These are phyloP conservation scores for Xylaria acuta DNA, from an alignment of 495 filamentous ascomycete genomes.

Conservation along the genomic window DNA sequence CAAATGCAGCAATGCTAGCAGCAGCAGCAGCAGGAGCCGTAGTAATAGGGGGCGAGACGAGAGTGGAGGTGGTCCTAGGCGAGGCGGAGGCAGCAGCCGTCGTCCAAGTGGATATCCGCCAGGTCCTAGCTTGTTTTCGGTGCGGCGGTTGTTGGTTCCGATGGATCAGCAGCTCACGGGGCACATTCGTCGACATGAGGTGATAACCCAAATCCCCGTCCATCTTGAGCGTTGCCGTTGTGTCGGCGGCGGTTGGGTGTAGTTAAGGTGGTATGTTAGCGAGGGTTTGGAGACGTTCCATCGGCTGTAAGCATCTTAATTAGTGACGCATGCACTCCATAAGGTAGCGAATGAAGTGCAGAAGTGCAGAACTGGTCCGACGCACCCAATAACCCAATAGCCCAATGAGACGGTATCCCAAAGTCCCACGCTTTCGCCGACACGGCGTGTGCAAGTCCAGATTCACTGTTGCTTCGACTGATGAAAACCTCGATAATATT, in stretches of 20 bases:
- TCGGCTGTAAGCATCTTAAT: conserved; percentile 17
- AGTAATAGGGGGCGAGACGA: conserved; percentile 22
- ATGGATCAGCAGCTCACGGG: conserved; percentile 12
- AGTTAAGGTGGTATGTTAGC: background rate
- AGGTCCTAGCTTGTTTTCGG: conserved; percentile 21
- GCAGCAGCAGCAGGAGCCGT: background rate
- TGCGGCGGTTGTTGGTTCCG: conserved; percentile 17
- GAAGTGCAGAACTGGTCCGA: conserved; percentile 7
- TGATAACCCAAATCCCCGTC: conserved; percentile 21
- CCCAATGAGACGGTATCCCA: background rate
- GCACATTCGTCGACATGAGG: conserved; percentile 14
- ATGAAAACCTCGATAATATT: background rate
- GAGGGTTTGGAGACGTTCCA: conserved; percentile 3
- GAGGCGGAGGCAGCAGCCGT: background rate
- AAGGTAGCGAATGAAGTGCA: background rate
- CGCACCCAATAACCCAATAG: background rate
- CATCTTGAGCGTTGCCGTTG: conserved; percentile 9
- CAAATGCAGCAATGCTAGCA: background rate
- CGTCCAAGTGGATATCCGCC: conserved; percentile 21
- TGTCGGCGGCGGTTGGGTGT: background rate
- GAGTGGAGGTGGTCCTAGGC: conserved; percentile 15
- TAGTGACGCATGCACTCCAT: conserved; percentile 11
- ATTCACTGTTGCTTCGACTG: background rate
- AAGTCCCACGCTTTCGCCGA: background rate
- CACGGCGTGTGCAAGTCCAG: background rate